Percentiles rank a stretch among this genome's conserved stretches.
phyloP scores from a whole-genome alignment of 2,329 filamentous ascomycete genomes.

The Hymenoscyphus occultus region DNA sequence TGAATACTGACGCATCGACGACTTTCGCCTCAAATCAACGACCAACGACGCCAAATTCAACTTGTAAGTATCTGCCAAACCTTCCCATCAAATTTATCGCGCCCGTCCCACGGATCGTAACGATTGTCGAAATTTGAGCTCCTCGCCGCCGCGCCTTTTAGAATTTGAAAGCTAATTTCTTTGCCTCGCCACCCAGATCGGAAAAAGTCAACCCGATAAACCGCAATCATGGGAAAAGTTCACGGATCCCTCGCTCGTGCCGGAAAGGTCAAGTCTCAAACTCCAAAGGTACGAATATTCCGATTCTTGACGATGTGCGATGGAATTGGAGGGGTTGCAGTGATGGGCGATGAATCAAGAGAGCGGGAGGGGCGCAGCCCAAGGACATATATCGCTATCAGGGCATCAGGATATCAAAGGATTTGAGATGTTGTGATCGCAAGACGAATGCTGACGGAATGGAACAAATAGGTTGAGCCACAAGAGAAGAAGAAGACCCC shows the following conservation, averaged over 20 bases:
- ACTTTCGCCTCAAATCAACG: constrained; percentile 13
- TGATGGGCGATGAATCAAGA: constrained; percentile 8
- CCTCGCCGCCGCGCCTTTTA: not conserved
- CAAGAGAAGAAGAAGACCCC: constrained; percentile 96
- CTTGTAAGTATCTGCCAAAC: constrained; percentile 19
- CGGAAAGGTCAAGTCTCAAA: constrained; percentile 98
- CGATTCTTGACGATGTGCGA: constrained; percentile 14
- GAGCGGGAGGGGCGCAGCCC: constrained; percentile 6
- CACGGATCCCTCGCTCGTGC: constrained; percentile 93
- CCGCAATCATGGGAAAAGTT: constrained; percentile 80
- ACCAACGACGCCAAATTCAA: constrained; percentile 17
- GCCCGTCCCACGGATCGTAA: not conserved
- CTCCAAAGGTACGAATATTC: constrained; percentile 69
- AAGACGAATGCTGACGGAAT: constrained; percentile 28
- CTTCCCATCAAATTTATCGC: not conserved
- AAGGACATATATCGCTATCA: not conserved
- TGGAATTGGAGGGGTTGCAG: constrained; percentile 8
- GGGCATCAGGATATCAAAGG: constrained; percentile 4
- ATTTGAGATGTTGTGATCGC: constrained; percentile 4
- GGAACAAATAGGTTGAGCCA: constrained; percentile 65
- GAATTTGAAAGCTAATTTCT: constrained; percentile 21
- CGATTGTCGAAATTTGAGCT: not conserved
- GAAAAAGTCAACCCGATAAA: constrained; percentile 35
- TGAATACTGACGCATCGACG: constrained; percentile 17
- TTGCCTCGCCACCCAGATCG: constrained; percentile 30